phyloP scores from a whole-genome alignment of 2,329 filamentous ascomycete genomes.

The Monilinia polystroma region DNA sequence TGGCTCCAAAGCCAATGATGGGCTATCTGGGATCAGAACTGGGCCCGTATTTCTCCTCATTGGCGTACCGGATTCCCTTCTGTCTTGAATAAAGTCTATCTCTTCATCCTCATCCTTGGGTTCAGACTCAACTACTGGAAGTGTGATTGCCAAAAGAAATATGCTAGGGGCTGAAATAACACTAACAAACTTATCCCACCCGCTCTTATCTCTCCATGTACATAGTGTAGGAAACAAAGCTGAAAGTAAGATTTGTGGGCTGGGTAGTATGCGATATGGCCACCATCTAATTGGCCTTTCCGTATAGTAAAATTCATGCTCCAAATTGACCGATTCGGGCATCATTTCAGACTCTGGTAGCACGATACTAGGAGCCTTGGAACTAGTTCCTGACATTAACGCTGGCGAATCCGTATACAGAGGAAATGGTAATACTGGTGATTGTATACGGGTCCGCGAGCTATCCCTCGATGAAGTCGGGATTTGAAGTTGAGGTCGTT shows the following conservation, averaged over 20 bases:
- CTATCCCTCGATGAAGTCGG: conserved; percentile 37
- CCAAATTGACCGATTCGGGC: conserved; percentile 32
- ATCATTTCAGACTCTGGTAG: conserved; percentile 35
- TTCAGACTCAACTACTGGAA: conserved; percentile 82
- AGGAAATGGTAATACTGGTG: conserved; percentile 39
- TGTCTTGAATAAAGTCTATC: conserved; percentile 25
- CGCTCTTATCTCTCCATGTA: conserved; percentile 75
- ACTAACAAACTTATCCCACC: conserved; percentile 81
- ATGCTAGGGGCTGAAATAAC: conserved; percentile 85
- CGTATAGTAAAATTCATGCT: conserved; percentile 28
- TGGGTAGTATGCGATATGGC: conserved; percentile 72
- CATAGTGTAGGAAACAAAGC: conserved; percentile 86
- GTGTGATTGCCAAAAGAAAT: conserved; percentile 81
- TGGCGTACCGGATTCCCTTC: conserved; percentile 30
- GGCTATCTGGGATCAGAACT: conserved; percentile 33
- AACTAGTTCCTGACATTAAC: conserved; percentile 35
- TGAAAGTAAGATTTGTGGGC: conserved; percentile 66
- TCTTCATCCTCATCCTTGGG: conserved; percentile 50
- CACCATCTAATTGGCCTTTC: conserved; percentile 65
- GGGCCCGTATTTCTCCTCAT: conserved; percentile 38
- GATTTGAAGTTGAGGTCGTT: conserved; percentile 36
- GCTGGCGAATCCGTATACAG: conserved; percentile 39
- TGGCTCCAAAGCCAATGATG: conserved; percentile 28
- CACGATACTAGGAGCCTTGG: conserved; percentile 37
- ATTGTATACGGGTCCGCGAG: conserved; percentile 31